Percentiles rank a stretch among this genome's conserved stretches.
phyloP scores from a whole-genome alignment of 2,329 filamentous ascomycete genomes.

The Beauveria sp. region DNA sequence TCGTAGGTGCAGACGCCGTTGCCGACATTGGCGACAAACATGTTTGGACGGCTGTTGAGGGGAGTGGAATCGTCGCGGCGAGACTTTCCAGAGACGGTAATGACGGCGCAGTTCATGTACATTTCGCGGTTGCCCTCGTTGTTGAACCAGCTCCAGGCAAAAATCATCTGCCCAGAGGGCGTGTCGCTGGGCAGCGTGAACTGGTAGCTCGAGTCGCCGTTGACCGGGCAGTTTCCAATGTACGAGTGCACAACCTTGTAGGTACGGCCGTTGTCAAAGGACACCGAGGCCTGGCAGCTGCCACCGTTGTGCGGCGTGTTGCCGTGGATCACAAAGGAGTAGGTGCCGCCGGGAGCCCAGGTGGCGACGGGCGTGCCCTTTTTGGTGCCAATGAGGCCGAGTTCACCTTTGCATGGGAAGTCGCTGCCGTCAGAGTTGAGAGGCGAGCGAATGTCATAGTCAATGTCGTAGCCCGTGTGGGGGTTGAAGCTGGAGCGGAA shows the following conservation, averaged over 20 bases:
- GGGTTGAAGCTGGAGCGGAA: slow-evolving; percentile 23
- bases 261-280: slow-evolving; percentile 50
- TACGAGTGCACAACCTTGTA: slow-evolving; percentile 45
- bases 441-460: slow-evolving; percentile 49
- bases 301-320: slow-evolving; percentile 48
- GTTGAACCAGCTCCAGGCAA: slow-evolving; percentile 60
- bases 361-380: slow-evolving; percentile 37
- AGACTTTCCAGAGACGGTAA: slow-evolving; percentile 35
- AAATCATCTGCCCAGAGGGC: slow-evolving; percentile 41
- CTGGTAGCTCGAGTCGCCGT: slow-evolving; percentile 33
- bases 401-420: slow-evolving; percentile 53
- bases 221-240: slow-evolving; percentile 28
- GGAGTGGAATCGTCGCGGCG: slow-evolving; percentile 13
- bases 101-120: slow-evolving; percentile 62
- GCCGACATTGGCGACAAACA: slow-evolving; percentile 61
- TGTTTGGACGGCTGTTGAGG: slow-evolving; percentile 48
- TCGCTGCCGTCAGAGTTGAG: slow-evolving; percentile 45
- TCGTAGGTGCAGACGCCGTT: slow-evolving; percentile 49
- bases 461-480: slow-evolving; percentile 30
- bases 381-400: slow-evolving; percentile 17
- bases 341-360: slow-evolving; percentile 44
- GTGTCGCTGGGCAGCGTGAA: slow-evolving; percentile 49
- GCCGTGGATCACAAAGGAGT: slow-evolving; percentile 47
- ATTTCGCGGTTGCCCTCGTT: slow-evolving; percentile 57
- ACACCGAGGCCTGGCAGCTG: slow-evolving; percentile 56